A percentile compares a stretch with the other conserved stretches of the same genome.
phyloP scores from a whole-genome alignment of 176 grass and related monocot genomes.

The Panicum miliaceum region DNA sequence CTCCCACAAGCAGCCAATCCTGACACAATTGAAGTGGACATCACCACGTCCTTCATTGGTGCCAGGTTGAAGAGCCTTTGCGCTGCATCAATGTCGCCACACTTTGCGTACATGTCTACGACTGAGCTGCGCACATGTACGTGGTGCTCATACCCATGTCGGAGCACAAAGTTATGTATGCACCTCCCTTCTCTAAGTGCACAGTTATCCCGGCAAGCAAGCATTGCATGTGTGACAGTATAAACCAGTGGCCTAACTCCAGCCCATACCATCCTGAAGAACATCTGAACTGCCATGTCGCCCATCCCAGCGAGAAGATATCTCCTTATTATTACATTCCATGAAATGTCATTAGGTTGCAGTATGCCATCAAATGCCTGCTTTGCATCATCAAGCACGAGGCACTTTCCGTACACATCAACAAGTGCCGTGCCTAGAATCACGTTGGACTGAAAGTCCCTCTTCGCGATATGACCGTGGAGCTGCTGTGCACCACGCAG shows the following conservation, averaged over 20 bases:
- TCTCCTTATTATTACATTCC: slow-evolving; percentile 85
- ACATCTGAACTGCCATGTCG: slow-evolving; percentile 65
- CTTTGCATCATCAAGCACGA: slow-evolving; percentile 55
- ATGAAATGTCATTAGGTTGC: slow-evolving; percentile 68
- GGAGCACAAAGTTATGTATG: slow-evolving; percentile 61
- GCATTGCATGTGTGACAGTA: slow-evolving; percentile 72
- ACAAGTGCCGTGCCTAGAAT: slow-evolving; percentile 75
- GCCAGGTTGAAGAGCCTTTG: slow-evolving; percentile 63
- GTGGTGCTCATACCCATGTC: slow-evolving; percentile 60
- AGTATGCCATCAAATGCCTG: slow-evolving; percentile 69
- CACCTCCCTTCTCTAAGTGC: slow-evolving; percentile 65
- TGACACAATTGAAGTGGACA: slow-evolving; percentile 79
- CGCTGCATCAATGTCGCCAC: slow-evolving; percentile 69
- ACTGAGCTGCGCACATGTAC: slow-evolving; percentile 57
- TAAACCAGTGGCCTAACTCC: slow-evolving; percentile 70
- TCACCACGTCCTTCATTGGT: slow-evolving; percentile 60
- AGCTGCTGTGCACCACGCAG: slow-evolving; percentile 59
- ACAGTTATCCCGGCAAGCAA: slow-evolving; percentile 64
- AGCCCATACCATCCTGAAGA: slow-evolving; percentile 71
- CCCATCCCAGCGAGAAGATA: slow-evolving; percentile 78
- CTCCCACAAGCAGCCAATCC: slow-evolving; percentile 71
- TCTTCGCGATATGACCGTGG: slow-evolving; percentile 65
- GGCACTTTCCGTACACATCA: slow-evolving; percentile 78
- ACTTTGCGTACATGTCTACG: slow-evolving; percentile 83
- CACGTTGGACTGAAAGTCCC: slow-evolving; percentile 67